Base-by-base conservation (phyloP, 75 land plant genomes). In the Selaginella moellendorffii region DNA sequence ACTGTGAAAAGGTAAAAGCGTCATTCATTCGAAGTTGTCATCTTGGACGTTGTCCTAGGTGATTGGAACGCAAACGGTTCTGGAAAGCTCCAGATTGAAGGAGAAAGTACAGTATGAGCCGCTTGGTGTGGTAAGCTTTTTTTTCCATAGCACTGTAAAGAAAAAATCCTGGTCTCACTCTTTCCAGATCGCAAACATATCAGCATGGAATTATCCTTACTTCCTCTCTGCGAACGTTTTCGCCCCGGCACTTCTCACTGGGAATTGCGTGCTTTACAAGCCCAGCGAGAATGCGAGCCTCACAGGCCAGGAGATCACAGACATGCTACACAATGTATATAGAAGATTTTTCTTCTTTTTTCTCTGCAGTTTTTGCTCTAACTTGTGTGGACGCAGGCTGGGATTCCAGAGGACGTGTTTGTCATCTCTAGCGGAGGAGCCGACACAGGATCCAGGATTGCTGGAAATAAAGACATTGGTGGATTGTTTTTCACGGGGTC, bases 161-260 rank as follows among this genome's bases (percentile, higher is more conserved):
- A 58, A 21, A 17, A 8, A 10, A 58, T 58, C 20, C 14, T 21
- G 20, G 20, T 17, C 22, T n/a, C 20, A 9, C 61, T 58, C 61
- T 21, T 14, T 21, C 61, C 65, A 62, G 0, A 67, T 70, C 56
- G 72, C 72, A 14, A 70, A 70, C 60, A 70, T 70, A 12, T 70
- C 72, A 2, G 72, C 72, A 0, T 70, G 72, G 72, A 70, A 70
- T 29, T 70, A 70, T 53, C 72, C 72, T 0, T 70, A 70, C 42
- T 70, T 70, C 18, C 60, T 70, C 17, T 58, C 14, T 58, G 10
- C 22, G 20, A 58, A 58, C 20, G 20, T 58, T 8, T 8, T 58
- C 20, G 61, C 61, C 14, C 67, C 72, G 0, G 72, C 72, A 1
- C 68, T 70, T 28, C 46, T 70, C 14, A 70, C 72, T 1, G 72